A percentile compares a stretch with the other conserved stretches of the same genome.
These are phyloP conservation scores for Rhododendron ferrugineum DNA, from an alignment of 148 eudicot genomes.

Conservation along the genomic window DNA sequence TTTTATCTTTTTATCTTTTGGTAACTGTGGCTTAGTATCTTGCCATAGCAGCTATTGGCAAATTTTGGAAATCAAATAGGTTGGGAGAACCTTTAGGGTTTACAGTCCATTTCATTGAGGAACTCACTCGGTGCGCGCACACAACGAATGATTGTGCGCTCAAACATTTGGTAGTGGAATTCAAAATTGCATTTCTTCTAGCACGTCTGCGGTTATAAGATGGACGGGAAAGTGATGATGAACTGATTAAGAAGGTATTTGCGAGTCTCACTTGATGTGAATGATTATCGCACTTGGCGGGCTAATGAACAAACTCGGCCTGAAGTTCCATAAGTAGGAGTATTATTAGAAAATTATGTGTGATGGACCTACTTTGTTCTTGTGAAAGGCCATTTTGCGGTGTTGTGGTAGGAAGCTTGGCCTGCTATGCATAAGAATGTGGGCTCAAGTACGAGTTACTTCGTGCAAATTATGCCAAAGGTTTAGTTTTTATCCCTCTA, in stretches of 20 bases:
- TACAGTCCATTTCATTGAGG: neutral
- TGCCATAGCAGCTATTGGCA: neutral
- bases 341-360: neutral
- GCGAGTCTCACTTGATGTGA: neutral
- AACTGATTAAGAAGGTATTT: neutral
- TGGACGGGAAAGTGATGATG: neutral
- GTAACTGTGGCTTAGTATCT: neutral
- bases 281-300: neutral
- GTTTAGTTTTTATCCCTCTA: neutral
- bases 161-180: neutral
- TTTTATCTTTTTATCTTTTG: neutral
- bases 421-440: constrained; percentile 1
- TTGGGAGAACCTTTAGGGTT: neutral
- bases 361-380: neutral
- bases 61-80: neutral
- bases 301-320: neutral
- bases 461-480: neutral
- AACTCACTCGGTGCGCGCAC: neutral
- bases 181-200: neutral
- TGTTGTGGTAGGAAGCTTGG: neutral
- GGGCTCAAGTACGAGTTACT: neutral
- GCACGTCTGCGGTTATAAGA: neutral
- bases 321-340: neutral
- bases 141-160: neutral
- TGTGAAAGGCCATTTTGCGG: neutral